Evolutionary conservation across 2,329 filamentous ascomycete species (phyloP), one percentile per base, ranked within the genome.

Genomic region (Leptographium galeiforme): DNA sequence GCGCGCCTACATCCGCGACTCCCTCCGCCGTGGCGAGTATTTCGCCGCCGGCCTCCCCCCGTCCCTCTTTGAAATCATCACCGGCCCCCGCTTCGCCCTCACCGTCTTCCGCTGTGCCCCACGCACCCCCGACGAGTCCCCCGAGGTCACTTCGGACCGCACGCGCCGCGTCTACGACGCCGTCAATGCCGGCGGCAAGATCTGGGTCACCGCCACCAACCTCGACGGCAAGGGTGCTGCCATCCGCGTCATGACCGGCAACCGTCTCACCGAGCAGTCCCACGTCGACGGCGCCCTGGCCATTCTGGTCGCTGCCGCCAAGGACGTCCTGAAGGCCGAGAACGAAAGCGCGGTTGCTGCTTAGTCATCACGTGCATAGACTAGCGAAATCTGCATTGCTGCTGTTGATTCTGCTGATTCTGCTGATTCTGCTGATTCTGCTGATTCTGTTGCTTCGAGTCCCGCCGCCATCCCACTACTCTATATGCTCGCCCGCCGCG

Each of bases 181-280:
- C 30, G 77, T 95, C 33, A 91, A 94, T 61, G 72, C 73, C 4
- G 72, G 77, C 8, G 88, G 88, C 1, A 81, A 88, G 66, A 85
- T 95, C 53, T 96, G 88, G 67, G 70, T 96, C 30, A 96, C 89
- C 0, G 84, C 82, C 44, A 85, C 84, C 1, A 78, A 89, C 6
- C 75, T 95, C 13, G 80, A 79, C 10, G 85, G 81, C 40, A 48
- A 45, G 1, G 73, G 81, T 19, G 88, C 88, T 66, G 84, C 85
- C 2, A 94, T 97, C 56, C 76, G 91, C 0, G 80, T 96, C 40
- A 84, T 91, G 25, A 89, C 87, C 54, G 84, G 79, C 0, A 87
- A 85, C 60, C 71, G 78, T 30, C 72, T 79, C 43, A 80, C 84
- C 0, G 82, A 91, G 65, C 83, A 87, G 67, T 78, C 79, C 63